Base-by-base conservation (phyloP, 169 alveolate species). In the Cryptosporidium ubiquitum region DNA sequence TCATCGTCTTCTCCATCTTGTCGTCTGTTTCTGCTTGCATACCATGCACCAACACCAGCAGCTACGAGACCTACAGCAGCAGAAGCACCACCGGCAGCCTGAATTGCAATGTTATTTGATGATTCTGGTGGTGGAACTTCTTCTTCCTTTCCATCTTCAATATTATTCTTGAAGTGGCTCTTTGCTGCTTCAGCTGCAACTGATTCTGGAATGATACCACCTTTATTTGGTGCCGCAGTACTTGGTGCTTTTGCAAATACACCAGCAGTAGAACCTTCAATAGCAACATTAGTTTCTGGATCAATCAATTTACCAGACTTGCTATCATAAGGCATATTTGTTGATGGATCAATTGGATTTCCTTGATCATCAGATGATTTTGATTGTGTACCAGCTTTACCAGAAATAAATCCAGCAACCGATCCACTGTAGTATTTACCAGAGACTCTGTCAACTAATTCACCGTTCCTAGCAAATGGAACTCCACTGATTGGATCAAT, bases 1-100 rank as follows among this genome's bases (percentile, higher is more conserved):
- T 79, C 89, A 16, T 79, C 89, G 26, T 79, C 89, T 31, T 79
- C 89, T 29, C 47, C 89, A 16, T 58, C 89, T 40, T 79, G 68
- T 58, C 89, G 68, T 58, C 89, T 49, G 75, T 61, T 79, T 79
- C 89, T 79, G 20, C 79, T 40, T 61, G 89, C 89, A 79, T 79
- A 79, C 89, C 89, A 79, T n/a, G 89, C 89, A 37, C 89, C 89
- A 79, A 79, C 89, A 64, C 89, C 89, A 29, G 68, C 89, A 40
- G 89, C 89, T 9, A 64, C 79, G 20, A 79, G 64, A 79, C 79
- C 89, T 18, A 79, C 89, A 44, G 89, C 89, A 61, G 89, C 89
- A 79, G 89, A 79, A 64, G 89, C 89, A 79, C 89, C 89, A 79
- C 89, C 89, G 44, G 89, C 89, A 58, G 89, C 89, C 42, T 79